Base-by-base conservation (phyloP, 2,329 filamentous ascomycete species). In the Thermoascus crustaceus region DNA sequence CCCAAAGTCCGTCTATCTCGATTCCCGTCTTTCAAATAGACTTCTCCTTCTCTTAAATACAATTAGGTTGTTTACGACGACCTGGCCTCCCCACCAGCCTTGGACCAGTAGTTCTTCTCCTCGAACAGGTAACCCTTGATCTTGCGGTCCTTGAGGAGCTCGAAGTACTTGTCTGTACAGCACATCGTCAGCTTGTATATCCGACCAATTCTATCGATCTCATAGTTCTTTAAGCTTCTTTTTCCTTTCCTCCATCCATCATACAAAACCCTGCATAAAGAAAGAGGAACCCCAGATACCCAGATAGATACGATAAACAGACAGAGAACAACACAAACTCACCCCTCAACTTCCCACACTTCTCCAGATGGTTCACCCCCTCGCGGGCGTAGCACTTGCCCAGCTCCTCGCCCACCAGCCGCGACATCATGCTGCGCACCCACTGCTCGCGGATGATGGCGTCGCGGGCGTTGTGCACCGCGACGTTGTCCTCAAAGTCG, bases 351-450 rank as follows among this genome's bases (percentile, higher is more conserved):
- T 70, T 67, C 47, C 75, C 76, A 54, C 77, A 81, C 61, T 80
- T 80, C 69, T 80, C 76, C 50, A 81, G 57, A 58, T 81, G 77
- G 53, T 80, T 80, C 35, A 79, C 75, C 6, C 77, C 77, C 61
- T 81, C 76, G 40, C 70, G 63, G 46, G 67, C 63, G 61, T 81
- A 81, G 63, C 77, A 81, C 64, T 78, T 80, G 47, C 73, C 73
- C 70, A 81, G 66, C 63, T 81, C 77, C 56, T 81, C 75, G 29
- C 76, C 63, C 32, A 81, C 76, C 40, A 81, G 59, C 43, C 77
- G 63, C 37, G 75, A 72, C 77, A 81, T 81, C 77, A 81, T 81
- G 55, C 70, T 73, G 63, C 71, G 73, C 37, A 81, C 75, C 77
- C 77, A 81, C 53, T 81, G 77, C 60, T 81, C 77, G 37, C 76